These are phyloP conservation scores for Diplodia sapinea DNA, from an alignment of 2,329 filamentous ascomycete genomes.

Conservation along the genomic window DNA sequence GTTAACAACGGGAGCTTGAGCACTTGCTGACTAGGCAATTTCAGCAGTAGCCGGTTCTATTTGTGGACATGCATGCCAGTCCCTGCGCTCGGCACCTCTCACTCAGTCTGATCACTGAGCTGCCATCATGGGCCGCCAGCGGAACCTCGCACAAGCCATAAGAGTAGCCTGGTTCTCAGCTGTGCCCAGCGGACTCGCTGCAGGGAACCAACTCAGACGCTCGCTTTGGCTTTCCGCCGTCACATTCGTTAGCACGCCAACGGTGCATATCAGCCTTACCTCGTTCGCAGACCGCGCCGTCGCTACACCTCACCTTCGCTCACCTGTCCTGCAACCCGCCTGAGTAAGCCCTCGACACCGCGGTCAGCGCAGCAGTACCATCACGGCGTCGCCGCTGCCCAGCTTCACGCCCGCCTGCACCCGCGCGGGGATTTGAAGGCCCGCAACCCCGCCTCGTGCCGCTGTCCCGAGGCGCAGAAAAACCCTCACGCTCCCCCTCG, in stretches of 20 bases:
- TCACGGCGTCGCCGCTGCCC: constrained; percentile 26
- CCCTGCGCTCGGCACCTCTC: constrained; percentile 31
- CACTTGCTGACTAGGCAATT: constrained; percentile 48
- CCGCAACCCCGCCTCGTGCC: constrained; percentile 26
- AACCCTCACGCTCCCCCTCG: constrained; percentile 24
- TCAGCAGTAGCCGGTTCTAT: constrained; percentile 31
- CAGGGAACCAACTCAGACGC: constrained; percentile 39
- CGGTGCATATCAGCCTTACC: constrained; percentile 31
- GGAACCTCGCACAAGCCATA: constrained; percentile 32
- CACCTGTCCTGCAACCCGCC: constrained; percentile 15
- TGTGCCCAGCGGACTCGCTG: constrained; percentile 39
- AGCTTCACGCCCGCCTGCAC: constrained; percentile 20
- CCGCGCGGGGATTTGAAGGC: constrained; percentile 18
- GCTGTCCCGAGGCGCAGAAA: constrained; percentile 16
- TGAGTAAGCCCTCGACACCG: constrained; percentile 21
- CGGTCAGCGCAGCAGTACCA: constrained; percentile 15
- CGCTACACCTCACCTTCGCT: constrained; percentile 21
- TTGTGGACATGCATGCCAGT: constrained; percentile 32
- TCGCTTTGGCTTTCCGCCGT: constrained; percentile 43
- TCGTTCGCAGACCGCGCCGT: constrained; percentile 21
- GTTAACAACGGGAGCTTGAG: constrained; percentile 39
- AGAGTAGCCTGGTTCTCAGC: constrained; percentile 42
- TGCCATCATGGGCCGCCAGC: constrained; percentile 27
- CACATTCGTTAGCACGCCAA: constrained; percentile 38
- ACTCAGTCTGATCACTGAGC: constrained; percentile 27